Percentiles rank a stretch among this genome's conserved stretches.
These are phyloP conservation scores for Pezicula radicicola DNA, from an alignment of 2,329 filamentous ascomycete species.

Conservation along the genomic window DNA sequence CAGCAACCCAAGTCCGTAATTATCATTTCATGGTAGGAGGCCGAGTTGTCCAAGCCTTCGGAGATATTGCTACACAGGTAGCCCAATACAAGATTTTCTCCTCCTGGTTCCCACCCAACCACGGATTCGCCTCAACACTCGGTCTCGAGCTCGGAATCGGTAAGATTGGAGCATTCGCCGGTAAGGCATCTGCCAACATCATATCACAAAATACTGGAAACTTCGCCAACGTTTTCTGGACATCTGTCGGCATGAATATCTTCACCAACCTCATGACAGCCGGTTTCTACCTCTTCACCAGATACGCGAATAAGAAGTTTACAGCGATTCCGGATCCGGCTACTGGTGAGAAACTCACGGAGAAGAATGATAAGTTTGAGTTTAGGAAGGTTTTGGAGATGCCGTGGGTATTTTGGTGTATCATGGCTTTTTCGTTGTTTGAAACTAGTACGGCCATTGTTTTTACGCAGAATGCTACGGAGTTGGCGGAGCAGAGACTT, in stretches of 20 bases:
- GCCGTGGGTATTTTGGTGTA: constrained; percentile 57
- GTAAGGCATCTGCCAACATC: constrained; percentile 57
- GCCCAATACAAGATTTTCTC: constrained; percentile 65
- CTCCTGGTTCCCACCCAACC: constrained; percentile 59
- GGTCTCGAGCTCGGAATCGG: constrained; percentile 58
- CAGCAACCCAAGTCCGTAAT: constrained; percentile 50
- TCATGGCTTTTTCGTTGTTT: constrained; percentile 54
- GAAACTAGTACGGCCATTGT: constrained; percentile 53
- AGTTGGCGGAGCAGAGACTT: constrained; percentile 58
- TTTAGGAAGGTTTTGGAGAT: constrained; percentile 51
- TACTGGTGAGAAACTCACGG: constrained; percentile 56
- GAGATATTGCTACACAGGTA: constrained; percentile 62
- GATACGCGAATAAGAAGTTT: constrained; percentile 46
- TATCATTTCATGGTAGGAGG: constrained; percentile 61
- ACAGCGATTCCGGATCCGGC: constrained; percentile 47
- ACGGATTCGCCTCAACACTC: constrained; percentile 59
- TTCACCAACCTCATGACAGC: constrained; percentile 56
- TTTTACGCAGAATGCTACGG: constrained; percentile 56
- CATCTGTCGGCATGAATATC: constrained; percentile 59
- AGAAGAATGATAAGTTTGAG: constrained; percentile 57
- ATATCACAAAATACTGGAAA: constrained; percentile 55
- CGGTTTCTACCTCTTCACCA: constrained; percentile 53
- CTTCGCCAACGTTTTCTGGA: constrained; percentile 62
- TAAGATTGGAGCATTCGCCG: constrained; percentile 54
- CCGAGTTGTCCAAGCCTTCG: constrained; percentile 50